A percentile compares a stretch with the other conserved stretches of the same genome.
These are phyloP conservation scores for Erodium trifolium DNA, from an alignment of 441 rosid genomes.

Conservation along the genomic window DNA sequence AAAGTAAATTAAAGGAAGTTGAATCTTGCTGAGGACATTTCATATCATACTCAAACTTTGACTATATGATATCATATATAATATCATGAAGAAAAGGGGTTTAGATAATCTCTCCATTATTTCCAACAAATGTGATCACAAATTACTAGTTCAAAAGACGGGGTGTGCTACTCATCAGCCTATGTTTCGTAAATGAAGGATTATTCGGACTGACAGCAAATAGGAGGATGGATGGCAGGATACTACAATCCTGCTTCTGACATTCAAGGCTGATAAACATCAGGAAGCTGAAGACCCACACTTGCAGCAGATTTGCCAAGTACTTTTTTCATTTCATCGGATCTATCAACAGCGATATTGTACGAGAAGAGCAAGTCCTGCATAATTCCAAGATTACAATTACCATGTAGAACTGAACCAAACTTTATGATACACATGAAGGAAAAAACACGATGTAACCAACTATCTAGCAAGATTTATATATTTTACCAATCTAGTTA, in stretches of 20 bases:
- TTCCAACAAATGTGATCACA: background rate
- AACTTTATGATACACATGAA: background rate
- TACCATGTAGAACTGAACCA: background rate
- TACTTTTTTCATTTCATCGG: slow-evolving; percentile 66
- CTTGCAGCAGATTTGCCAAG: slow-evolving; percentile 81
- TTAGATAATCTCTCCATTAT: background rate
- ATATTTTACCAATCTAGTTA: background rate
- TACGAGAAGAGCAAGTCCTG: slow-evolving; percentile 86
- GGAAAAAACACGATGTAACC: background rate
- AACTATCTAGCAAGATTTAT: background rate
- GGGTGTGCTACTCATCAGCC: background rate
- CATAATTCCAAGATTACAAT: slow-evolving; percentile 15
- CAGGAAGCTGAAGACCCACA: slow-evolving; percentile 84
- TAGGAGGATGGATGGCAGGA: background rate
- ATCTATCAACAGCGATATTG: slow-evolving; percentile 80
- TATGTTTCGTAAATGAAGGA: background rate
- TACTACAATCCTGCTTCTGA: background rate
- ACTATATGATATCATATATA: too few species aligned
- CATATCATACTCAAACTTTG: background rate
- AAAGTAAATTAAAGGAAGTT: too few species aligned
- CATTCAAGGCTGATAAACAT: slow-evolving; percentile 39
- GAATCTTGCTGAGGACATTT: background rate
- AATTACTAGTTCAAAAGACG: background rate
- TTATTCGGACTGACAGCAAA: background rate
- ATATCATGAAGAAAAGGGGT: background rate